Evolutionary conservation across 23 red algal species (phyloP).

Genomic region (Gracilariopsis chorda): DNA sequence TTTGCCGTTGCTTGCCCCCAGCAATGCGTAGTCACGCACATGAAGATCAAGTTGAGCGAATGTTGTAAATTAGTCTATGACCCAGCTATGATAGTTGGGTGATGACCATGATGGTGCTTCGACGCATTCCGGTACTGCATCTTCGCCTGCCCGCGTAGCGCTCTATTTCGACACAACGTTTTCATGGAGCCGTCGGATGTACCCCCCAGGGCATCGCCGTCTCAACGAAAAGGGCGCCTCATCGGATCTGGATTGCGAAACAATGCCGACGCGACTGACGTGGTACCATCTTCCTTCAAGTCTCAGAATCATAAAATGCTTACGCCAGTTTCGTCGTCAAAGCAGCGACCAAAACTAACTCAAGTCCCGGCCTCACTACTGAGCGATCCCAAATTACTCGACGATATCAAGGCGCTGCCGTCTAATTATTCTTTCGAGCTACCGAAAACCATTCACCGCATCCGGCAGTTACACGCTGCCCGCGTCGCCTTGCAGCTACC

Average conservation of each 20-base stretch:
- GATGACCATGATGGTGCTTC: too few relatives aligned
- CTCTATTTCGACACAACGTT: not conserved
- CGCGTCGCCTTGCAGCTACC: constrained; percentile 95
- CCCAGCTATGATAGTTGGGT: too few relatives aligned
- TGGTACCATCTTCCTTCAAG: not conserved
- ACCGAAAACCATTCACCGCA: constrained; percentile 82
- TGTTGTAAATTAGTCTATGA: too few relatives aligned
- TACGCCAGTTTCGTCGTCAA: not conserved
- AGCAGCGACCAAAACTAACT: not conserved
- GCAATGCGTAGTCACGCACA: too few relatives aligned
- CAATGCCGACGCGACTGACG: not conserved
- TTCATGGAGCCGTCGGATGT: not conserved
- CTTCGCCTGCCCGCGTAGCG: too few relatives aligned
- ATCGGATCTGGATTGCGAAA: constrained; percentile 12
- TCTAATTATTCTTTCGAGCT: constrained; percentile 83
- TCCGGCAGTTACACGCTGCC: constrained; percentile 48
- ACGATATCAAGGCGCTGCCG: constrained; percentile 42
- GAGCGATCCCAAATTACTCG: constrained; percentile 16
- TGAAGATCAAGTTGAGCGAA: too few relatives aligned
- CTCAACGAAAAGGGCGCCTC: constrained; percentile 20
- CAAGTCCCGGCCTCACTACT: constrained; percentile 52
- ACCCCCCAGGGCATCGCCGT: not conserved
- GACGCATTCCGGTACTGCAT: too few relatives aligned
- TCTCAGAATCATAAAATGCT: not conserved
- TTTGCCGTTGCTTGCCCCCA: too few relatives aligned